Conservation (phyloP, 805 yeast genomes). For the Lachancea meyersii region DNA sequence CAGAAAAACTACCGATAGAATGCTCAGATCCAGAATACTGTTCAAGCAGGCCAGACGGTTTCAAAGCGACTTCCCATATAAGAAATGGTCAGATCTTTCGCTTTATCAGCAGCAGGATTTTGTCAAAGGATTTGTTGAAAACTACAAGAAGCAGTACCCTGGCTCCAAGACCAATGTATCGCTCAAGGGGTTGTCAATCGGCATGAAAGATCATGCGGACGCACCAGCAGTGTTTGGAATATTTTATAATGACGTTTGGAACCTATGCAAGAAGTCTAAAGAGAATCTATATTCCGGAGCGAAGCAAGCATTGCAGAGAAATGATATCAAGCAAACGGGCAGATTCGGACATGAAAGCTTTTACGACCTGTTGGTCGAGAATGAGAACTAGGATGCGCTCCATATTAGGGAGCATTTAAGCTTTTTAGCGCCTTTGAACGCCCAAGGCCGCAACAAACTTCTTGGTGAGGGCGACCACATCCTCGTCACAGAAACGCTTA, state of each 20-base stretch:
- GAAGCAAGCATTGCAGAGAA: constrained; percentile 1
- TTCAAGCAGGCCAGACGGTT: not conserved
- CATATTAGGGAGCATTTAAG: too few relatives aligned
- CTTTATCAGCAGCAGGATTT: constrained; percentile 23
- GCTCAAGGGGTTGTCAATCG: constrained; percentile 20
- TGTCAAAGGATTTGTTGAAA: constrained; percentile 22
- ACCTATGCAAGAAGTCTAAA: constrained; percentile 9
- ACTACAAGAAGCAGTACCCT: constrained; percentile 26
- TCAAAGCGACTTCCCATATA: constrained; percentile 11
- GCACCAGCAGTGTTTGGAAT: constrained; percentile 31
- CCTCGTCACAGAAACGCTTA: constrained; percentile 45
- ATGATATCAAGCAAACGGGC: constrained; percentile 7
- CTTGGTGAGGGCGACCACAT: constrained; percentile 40
- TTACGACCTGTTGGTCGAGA: constrained; percentile 10
- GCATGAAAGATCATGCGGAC: constrained; percentile 21
- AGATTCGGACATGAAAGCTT: constrained; percentile 12
- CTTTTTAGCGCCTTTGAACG: constrained; percentile 16
- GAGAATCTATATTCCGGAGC: constrained; percentile 6
- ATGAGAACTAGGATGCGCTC: not conserved
- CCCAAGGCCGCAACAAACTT: constrained; percentile 33
- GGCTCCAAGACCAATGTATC: constrained; percentile 29
- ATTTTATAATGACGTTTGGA: constrained; percentile 30
- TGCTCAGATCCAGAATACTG: not conserved
- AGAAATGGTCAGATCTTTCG: constrained; percentile 25
- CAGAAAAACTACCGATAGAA: not conserved